These are phyloP conservation scores for Zygosaccharomyces pseudobailii DNA, from an alignment of 1,139 yeast species.

Conservation along the genomic window DNA sequence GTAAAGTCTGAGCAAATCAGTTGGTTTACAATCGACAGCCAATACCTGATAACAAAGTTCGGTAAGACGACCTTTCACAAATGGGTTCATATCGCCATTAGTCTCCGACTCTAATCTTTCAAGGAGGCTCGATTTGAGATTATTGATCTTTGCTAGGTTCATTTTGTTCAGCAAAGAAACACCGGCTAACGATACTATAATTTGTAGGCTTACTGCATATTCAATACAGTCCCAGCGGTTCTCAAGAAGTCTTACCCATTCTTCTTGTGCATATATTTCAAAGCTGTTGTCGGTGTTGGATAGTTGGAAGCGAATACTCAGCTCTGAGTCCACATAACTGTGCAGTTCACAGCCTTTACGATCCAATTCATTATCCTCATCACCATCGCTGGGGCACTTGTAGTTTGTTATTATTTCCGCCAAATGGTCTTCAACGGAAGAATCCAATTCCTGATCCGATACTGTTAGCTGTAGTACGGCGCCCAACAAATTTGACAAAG, in stretches of 20 bases:
- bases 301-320: slow-evolving; percentile 14
- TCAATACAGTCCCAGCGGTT: slow-evolving; percentile 7
- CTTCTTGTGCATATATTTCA: slow-evolving; percentile 3
- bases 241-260: slow-evolving; percentile 11
- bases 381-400: background rate
- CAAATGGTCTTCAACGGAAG: slow-evolving; percentile 4
- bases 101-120: slow-evolving; percentile 1
- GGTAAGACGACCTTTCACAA: slow-evolving; percentile 6
- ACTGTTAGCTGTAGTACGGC: slow-evolving; percentile 4
- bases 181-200: slow-evolving; percentile 18
- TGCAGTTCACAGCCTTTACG: slow-evolving; percentile 9
- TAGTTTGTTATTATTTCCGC: slow-evolving; percentile 8
- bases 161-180: slow-evolving; percentile 21
- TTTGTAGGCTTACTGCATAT: slow-evolving; percentile 15
- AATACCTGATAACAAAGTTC: slow-evolving; percentile 15
- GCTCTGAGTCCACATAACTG: slow-evolving; percentile 17
- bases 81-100: background rate
- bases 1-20: slow-evolving; percentile 18
- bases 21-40: slow-evolving; percentile 15
- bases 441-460: slow-evolving; percentile 4
- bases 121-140: slow-evolving; percentile 9
- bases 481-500: slow-evolving; percentile 7
- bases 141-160: slow-evolving; percentile 10
- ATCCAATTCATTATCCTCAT: background rate
- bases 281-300: slow-evolving; percentile 16